Percentiles rank a stretch among this genome's conserved stretches.
Conservation (phyloP, 495 filamentous ascomycete genomes). For the Penicillium manginii region DNA sequence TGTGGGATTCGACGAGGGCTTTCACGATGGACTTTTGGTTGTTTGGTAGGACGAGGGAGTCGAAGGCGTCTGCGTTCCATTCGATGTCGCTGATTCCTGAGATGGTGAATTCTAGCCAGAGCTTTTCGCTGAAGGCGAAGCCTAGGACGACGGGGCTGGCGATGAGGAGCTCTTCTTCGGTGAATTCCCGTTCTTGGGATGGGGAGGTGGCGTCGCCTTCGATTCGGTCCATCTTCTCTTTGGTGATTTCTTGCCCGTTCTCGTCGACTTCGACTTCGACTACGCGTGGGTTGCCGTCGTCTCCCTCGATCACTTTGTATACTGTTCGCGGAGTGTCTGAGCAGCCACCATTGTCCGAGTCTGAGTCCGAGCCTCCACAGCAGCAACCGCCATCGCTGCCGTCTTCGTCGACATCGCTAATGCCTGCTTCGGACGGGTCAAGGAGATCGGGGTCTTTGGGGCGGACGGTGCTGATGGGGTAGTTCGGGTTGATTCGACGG, state of each 20-base stretch:
- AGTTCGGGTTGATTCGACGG: constrained; percentile 87
- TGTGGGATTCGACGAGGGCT: constrained; percentile 80
- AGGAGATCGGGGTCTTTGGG: constrained; percentile 74
- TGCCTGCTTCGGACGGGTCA: constrained; percentile 53
- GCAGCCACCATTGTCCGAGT: constrained; percentile 45
- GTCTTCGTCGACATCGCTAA: constrained; percentile 47
- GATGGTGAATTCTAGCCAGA: constrained; percentile 90
- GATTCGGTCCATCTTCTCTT: constrained; percentile 64
- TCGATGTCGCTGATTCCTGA: constrained; percentile 80
- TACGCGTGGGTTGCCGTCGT: constrained; percentile 60
- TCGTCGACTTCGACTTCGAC: constrained; percentile 66
- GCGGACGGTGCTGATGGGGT: constrained; percentile 77
- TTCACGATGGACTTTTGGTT: constrained; percentile 82
- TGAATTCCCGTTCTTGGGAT: constrained; percentile 60
- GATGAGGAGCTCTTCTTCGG: constrained; percentile 83
- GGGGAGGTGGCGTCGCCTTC: constrained; percentile 46
- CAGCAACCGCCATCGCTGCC: constrained; percentile 44
- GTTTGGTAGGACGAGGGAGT: constrained; percentile 72
- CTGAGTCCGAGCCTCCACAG: constrained; percentile 56
- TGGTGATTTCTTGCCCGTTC: constrained; percentile 63
- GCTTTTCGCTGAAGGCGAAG: constrained; percentile 88
- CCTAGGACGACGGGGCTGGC: constrained; percentile 92
- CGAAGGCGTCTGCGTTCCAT: constrained; percentile 83
- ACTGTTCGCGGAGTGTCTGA: constrained; percentile 61
- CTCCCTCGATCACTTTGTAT: constrained; percentile 68